Evolutionary conservation across 75 land plant species (phyloP).

Genomic region (Larix kaempferi): DNA sequence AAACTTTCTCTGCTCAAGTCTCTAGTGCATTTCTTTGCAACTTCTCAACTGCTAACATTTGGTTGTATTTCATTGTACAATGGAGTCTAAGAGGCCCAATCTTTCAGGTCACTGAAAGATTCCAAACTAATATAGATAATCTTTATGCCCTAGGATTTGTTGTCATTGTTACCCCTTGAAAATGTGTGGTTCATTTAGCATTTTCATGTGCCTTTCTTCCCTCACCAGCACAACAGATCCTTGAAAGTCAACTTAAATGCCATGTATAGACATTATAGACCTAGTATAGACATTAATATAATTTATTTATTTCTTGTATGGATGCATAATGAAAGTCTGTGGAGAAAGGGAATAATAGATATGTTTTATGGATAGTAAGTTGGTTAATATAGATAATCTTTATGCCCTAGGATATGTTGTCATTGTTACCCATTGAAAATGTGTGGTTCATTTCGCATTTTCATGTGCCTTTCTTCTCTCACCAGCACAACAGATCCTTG

Average conservation of each 20-base stretch:
- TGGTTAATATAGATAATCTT: not conserved
- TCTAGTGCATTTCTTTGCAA: not conserved
- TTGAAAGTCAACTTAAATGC: too few species aligned
- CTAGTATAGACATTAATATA: not conserved
- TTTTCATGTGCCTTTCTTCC: not conserved
- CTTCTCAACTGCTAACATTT: not conserved
- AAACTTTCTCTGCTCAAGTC: not conserved
- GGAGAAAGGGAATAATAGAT: not conserved
- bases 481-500: not conserved
- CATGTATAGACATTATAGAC: too few species aligned
- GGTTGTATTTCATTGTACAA: not conserved
- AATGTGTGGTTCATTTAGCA: not conserved
- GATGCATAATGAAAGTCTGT: not conserved
- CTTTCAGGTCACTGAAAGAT: not conserved
- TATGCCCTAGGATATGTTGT: not conserved
- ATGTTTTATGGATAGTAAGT: not conserved
- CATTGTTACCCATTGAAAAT: not conserved
- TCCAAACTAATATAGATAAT: not conserved
- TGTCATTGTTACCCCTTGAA: not conserved
- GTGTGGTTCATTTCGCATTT: not conserved
- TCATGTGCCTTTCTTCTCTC: not conserved
- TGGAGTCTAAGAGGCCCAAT: too few species aligned
- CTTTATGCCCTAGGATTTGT: not conserved
- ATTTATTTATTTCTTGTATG: not conserved
- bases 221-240: not conserved